Base-by-base conservation (phyloP, 2,329 filamentous ascomycete species). In the Beauveria pseudobassiana region DNA sequence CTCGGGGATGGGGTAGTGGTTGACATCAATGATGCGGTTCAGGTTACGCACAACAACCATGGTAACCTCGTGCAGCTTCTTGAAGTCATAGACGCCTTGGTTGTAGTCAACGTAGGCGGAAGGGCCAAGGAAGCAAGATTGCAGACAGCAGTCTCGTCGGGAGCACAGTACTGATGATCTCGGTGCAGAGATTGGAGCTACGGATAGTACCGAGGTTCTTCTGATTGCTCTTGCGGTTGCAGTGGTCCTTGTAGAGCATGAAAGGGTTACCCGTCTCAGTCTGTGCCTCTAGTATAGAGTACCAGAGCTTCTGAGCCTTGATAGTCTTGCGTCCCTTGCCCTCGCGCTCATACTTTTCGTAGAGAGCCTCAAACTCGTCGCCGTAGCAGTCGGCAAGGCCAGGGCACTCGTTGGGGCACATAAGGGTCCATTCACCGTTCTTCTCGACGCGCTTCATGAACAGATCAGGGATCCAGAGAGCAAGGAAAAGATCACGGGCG, bases 361-460 rank as follows among this genome's bases (percentile, higher is more conserved):
- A 99, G 56, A 99, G 83, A 64, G 88, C 90, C 77, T 97, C 93
- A 66, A 98, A 99, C 78, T 98, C 93, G 1, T 98, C 95, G 64
- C 95, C 95, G 71, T 98, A 98, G 72, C 96, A 91, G 76, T 99
- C 95, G 62, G 95, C 93, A 65, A 99, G 85, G 63, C 93, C 95
- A 63, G 93, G 90, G 72, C 91, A 95, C 78, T 99, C 95, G 71
- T 96, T 96, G 65, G 95, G 95, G 77, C 95, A 99, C 89, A 99
- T 96, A 49, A 99, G 82, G 20, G 95, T 98, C 95, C 95, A 99
- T 64, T 95, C 89, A 62, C 86, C 89, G 75, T 99, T 99, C 82
- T 91, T 88, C 79, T 99, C 92, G 62, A 99, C 93, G 75, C 95
- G 92, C 84, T 96, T 96, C 95, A 99, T 99, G 86, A 99, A 99